Conservation (phyloP, 257 asterid species). For the Handroanthus guayacan region DNA sequence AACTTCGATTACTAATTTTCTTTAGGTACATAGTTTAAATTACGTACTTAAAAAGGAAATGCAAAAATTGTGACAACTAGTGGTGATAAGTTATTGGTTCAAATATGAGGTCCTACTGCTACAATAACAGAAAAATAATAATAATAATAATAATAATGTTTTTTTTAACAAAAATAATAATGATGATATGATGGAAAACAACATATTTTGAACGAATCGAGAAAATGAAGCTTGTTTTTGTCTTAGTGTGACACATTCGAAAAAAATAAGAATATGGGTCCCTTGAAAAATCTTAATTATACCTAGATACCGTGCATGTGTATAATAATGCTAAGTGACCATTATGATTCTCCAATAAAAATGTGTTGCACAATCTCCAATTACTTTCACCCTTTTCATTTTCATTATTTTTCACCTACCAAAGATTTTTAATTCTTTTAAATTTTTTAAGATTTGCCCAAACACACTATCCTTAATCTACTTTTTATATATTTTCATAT, state of each 20-base stretch:
- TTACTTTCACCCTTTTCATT: no score
- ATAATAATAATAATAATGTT: neutral
- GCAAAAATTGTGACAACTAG: constrained; percentile 8
- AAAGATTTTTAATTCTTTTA: no score
- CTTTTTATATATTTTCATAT: no score
- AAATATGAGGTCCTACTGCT: constrained; percentile 13
- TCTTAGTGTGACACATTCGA: constrained; percentile 30
- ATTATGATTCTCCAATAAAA: constrained; percentile 8
- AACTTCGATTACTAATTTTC: neutral
- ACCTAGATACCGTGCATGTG: constrained; percentile 38
- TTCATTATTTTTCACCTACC: no score
- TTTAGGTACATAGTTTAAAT: constrained; percentile 20
- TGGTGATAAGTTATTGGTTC: constrained; percentile 48
- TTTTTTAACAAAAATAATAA: neutral
- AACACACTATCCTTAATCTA: no score
- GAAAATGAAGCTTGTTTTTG: constrained; percentile 50
- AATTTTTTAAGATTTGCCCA: no score
- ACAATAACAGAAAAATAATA: constrained; percentile 40
- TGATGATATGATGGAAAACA: constrained; percentile 30
- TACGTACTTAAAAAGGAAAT: constrained; percentile 48
- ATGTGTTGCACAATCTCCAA: neutral
- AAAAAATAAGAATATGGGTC: constrained; percentile 36
- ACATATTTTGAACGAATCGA: constrained; percentile 23
- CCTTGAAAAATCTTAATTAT: constrained; percentile 25
- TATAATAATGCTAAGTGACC: constrained; percentile 25